phyloP scores from a whole-genome alignment of 768 basidiomycete species.

The Leucosporidium scottii region DNA sequence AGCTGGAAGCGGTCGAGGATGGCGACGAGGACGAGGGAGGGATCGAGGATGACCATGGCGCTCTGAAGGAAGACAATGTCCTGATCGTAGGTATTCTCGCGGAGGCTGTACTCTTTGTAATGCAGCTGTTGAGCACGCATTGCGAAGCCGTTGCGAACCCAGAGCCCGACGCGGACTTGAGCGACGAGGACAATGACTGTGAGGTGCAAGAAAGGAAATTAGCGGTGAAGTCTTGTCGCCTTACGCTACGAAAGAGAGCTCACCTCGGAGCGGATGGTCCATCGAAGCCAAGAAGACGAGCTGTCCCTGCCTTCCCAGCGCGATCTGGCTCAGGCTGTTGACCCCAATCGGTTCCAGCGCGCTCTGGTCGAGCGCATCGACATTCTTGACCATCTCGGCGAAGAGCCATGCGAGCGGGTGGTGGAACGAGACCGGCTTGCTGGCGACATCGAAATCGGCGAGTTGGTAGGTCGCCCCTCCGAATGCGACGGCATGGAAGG shows the following conservation, averaged over 20 bases:
- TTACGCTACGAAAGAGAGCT: conserved; percentile 34
- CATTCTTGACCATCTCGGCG: conserved; percentile 74
- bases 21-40: conserved; percentile 69
- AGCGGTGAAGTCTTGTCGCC: not conserved
- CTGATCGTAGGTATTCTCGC: conserved; percentile 94
- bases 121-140: conserved; percentile 91
- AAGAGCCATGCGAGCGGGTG: conserved; percentile 86
- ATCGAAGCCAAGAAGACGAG: conserved; percentile 41
- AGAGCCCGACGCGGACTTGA: conserved; percentile 87
- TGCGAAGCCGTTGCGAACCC: conserved; percentile 95
- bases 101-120: conserved; percentile 90
- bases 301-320: not conserved
- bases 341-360: conserved; percentile 39
- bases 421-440: conserved; percentile 80
- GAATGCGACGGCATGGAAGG: conserved; percentile 62
- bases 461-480: conserved; percentile 44
- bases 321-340: conserved; percentile 1
- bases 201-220: not conserved
- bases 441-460: conserved; percentile 59
- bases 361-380: conserved; percentile 47
- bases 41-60: conserved; percentile 66
- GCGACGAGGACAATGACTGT: conserved; percentile 70
- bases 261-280: conserved; percentile 84
- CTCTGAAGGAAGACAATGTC: conserved; percentile 86
- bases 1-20: conserved; percentile 87